Evolutionary conservation across 2,329 filamentous ascomycete genomes (phyloP), one percentile per base, ranked within the genome.

Genomic region (Ophiostoma quercus): DNA sequence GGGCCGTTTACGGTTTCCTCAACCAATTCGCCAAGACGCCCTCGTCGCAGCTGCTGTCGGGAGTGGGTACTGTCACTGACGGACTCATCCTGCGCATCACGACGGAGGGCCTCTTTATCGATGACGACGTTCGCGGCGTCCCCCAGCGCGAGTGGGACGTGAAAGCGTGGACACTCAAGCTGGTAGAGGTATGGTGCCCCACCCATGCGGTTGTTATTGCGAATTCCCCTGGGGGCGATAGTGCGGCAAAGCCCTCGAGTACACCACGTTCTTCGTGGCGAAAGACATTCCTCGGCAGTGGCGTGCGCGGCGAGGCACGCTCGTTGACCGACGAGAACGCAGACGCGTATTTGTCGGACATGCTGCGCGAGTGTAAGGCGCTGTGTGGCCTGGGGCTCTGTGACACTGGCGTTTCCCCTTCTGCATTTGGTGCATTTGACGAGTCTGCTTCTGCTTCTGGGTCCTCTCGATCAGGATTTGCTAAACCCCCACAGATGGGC

Each of bases 81-180:
- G 95, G 95, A 0, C 84, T 99, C 65, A 91, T 98, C 72, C 84
- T 99, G 72, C 91, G 92, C 68, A 95, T 98, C 76, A 94, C 92
- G 12, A 96, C 92, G 1, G 94, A 97, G 78, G 95, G 95, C 22
- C 85, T 98, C 69, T 98, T 98, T 80, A 95, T 99, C 77, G 95
- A 99, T 78, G 95, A 99, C 78, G 95, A 98, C 78, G 87, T 97
- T 68, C 89, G 94, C 63, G 88, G 89, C 72, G 92, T 97, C 19
- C 89, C 92, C n/a, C 93, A 98, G 80, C 88, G 95, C 71, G 95
- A 99, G 81, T 99, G 95, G 95, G 95, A 99, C 78, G 88, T 98
- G 77, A 98, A 98, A 80, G 94, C 94, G 34, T 98, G 95, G 95
- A 97, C 93, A 62, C 86, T 99, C 80, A 97, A 96, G 81, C 83